Evolutionary conservation across 2,329 filamentous ascomycete genomes (phyloP).

Genomic region (Colletotrichum orchidophilum): DNA sequence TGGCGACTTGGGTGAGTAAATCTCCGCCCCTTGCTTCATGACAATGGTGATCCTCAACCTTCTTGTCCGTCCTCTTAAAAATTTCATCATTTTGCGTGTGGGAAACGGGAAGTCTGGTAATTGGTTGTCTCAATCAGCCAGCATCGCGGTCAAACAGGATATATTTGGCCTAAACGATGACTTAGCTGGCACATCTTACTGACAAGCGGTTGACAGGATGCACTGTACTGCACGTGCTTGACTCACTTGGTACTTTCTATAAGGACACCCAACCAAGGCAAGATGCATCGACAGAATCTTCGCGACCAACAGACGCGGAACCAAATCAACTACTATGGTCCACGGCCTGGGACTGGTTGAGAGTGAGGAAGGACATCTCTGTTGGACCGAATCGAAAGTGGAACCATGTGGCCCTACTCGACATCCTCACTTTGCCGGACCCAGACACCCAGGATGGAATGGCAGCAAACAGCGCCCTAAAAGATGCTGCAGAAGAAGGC

Average conservation of each 20-base stretch:
- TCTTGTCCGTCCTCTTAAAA: neutral
- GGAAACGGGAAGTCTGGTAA: neutral
- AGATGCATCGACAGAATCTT: neutral
- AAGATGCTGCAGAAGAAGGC: neutral
- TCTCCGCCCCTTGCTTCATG: neutral
- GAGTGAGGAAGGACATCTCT: slow-evolving; percentile 36
- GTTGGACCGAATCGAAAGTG: slow-evolving; percentile 35
- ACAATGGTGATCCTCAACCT: neutral
- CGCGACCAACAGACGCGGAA: neutral
- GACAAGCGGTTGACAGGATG: slow-evolving; percentile 24
- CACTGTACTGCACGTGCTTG: slow-evolving; percentile 29
- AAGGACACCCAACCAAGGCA: neutral
- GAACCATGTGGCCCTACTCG: slow-evolving; percentile 34
- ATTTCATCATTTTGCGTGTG: neutral
- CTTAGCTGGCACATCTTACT: slow-evolving; percentile 1
- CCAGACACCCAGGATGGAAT: slow-evolving; percentile 8
- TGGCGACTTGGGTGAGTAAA: slow-evolving; percentile 32
- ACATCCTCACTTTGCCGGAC: slow-evolving; percentile 33
- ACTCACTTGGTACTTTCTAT: slow-evolving; percentile 25
- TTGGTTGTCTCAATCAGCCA: neutral
- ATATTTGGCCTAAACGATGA: neutral
- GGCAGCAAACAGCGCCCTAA: neutral
- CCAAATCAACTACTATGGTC: slow-evolving; percentile 28
- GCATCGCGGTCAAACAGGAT: neutral
- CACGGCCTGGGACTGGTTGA: slow-evolving; percentile 38